Conservation (phyloP, 139 green algal species). For the Chlamydomonas eustigma region DNA sequence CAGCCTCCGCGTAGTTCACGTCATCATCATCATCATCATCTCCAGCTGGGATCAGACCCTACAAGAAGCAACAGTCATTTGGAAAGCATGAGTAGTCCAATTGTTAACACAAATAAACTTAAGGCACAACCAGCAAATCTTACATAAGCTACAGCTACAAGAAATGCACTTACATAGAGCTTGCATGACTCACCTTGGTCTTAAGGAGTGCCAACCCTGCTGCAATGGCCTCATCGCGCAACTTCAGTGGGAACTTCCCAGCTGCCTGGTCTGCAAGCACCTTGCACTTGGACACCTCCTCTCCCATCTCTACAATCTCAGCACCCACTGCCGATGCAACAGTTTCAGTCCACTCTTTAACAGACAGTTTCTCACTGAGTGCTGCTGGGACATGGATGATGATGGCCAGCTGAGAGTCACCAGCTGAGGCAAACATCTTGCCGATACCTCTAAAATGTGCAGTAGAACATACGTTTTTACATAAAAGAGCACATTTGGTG, state of each 20-base stretch:
- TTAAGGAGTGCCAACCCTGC: slow-evolving; percentile 58
- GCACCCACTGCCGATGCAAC: not conserved
- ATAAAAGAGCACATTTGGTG: too few species aligned
- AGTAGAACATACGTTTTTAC: too few species aligned
- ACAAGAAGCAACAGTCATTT: slow-evolving; percentile 52
- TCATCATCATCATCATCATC: slow-evolving; percentile 58
- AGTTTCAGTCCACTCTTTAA: slow-evolving; percentile 32
- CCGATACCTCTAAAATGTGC: slow-evolving; percentile 10
- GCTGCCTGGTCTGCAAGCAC: slow-evolving; percentile 22
- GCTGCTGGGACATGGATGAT: slow-evolving; percentile 67
- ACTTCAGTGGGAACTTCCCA: slow-evolving; percentile 72
- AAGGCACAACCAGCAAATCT: too few species aligned
- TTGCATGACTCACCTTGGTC: not conserved
- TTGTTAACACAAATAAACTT: too few species aligned
- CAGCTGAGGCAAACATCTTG: slow-evolving; percentile 46
- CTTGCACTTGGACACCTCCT: slow-evolving; percentile 8
- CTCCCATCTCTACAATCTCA: slow-evolving; percentile 5
- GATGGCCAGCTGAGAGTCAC: slow-evolving; percentile 60
- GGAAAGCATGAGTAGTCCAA: not conserved
- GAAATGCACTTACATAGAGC: too few species aligned
- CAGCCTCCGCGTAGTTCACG: slow-evolving; percentile 47
- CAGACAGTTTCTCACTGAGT: slow-evolving; percentile 40
- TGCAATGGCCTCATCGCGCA: slow-evolving; percentile 61
- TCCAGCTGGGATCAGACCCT: slow-evolving; percentile 60
- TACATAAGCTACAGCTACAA: too few species aligned